Evolutionary conservation across 257 asterid species (phyloP), one percentile per base, ranked within the genome.

Genomic region (Perilla frutescens): DNA sequence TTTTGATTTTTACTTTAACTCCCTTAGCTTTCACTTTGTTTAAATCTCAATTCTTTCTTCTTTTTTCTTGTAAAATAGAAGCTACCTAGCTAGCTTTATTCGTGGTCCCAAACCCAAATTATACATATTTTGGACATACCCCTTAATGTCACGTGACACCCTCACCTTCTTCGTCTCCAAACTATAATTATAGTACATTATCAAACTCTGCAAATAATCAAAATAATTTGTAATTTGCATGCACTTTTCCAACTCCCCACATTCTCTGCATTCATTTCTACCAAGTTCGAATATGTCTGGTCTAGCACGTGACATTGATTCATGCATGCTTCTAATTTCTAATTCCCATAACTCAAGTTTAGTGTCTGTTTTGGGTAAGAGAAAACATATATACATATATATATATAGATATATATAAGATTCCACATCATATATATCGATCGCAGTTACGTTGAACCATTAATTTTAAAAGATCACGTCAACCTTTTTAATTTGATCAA

Each of bases 111-210:
- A 9, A 13, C 81, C 82, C 66, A 43, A 9, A 13, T 70, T 34
- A 34, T 34, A 34, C 4, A 11, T 45, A 65, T 47, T 65, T 70
- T 12, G 67, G 37, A 40, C 68, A 76, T 77, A 69, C 58, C 63
- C 80, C 77, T 37, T 75, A 63, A 32, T 62, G 61, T 77, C 88
- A 84, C 84, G 88, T 85, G 87, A 80, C 67, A 59, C 74, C 3
- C 39, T 68, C 69, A 48, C 41, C 61, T 55, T 77, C 76, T 67
- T 29, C 37, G 1, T 75, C 63, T 77, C 62, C 74, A 62, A 43
- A 68, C 63, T 26, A n/a, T 40, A 29, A 55, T 50, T 13, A 66
- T 37, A 15, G 13, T 34, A 60, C 8, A 15, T n/a, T 44, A 62
- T 45, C n/a, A 34, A 39, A 59, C 58, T 64, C 64, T 36, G 58